Evolutionary conservation across 2,329 filamentous ascomycete species (phyloP), one percentile per base, ranked within the genome.

Genomic region (Alternaria infectoria): DNA sequence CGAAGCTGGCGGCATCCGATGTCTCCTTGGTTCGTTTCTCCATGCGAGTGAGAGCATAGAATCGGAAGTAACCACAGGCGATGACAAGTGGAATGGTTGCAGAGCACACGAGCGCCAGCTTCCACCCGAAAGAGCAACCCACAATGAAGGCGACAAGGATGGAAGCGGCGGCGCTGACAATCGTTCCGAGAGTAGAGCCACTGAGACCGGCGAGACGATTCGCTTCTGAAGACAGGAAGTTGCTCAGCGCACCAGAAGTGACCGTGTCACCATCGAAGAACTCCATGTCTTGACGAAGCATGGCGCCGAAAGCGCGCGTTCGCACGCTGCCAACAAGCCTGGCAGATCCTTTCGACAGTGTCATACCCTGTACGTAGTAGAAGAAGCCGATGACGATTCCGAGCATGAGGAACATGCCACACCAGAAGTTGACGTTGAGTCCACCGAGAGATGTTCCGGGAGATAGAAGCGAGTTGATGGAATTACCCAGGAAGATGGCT

Each of bases 231-330:
- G 85, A 83, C 0, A 89, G 79, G 11, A 87, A 84, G 5, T 87
- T 85, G 0, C 94, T 97, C 72, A 99, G 84, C 2, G 93, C 91
- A 69, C 96, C 96, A 4, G 93, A 91, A 9, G 92, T 94, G 76
- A 98, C 97, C 77, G 96, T 91, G 64, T 97, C 93, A 45, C 85
- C 86, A 78, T 98, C 96, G 71, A 97, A 99, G 80, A 95, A 98
- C 40, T 90, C 85, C 59, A 98, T 95, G 64, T 98, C 96, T 28
- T 79, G 77, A 64, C 95, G 91, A 56, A 98, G 88, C 85, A 98
- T 95, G 30, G 90, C 87, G 30, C 92, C 87, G 84, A 99, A 98
- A 6, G 93, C 91, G 57, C 85, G 85, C 78, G 96, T 89, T 71
- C 96, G 89, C 2, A 95, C 93, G 19, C 93, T 89, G 76, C 93